Base-by-base conservation (phyloP, 1,284 basidiomycete genomes). In the Apiotrichum montevideense region DNA sequence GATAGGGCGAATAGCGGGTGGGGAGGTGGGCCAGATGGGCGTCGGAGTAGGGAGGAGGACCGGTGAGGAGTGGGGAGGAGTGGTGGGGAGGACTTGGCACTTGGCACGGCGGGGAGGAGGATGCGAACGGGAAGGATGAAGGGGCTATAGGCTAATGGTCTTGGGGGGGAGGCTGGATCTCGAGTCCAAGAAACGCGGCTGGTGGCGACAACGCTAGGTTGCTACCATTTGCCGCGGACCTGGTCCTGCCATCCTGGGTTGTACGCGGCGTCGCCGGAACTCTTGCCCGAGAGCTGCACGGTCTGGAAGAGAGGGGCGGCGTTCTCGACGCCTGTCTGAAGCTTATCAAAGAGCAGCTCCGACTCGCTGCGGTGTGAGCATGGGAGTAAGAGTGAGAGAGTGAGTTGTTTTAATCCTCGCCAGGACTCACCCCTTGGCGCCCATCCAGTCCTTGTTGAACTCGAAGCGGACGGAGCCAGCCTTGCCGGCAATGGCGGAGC, bases 371-470 rank as follows among this genome's bases (percentile, higher is more conserved):
- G 32, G 3, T 39, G 55, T 55, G 34, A 55, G 52, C 35, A n/a
- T 49, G 47, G 10, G 45, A 34, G 37, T 39, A 7, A 13, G 37
- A 39, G 13, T 32, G 45, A 51, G 39, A 37, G 56, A 37, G 32
- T 44, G 37, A 39, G 37, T 46, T 6, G 45, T 6, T 29, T 9
- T 35, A 9, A 42, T 49, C 50, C 47, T 42, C 39, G 40, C 11
- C 44, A 55, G 49, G 41, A 68, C 71, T 62, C 54, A 73, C 73
- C 64, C 71, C 62, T 73, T 75, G 47, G 66, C 70, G 34, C 72
- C 72, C 37, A 75, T 66, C 71, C 69, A 75, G 55, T 72, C 73
- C 54, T 67, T 68, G 65, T 70, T 66, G 59, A 75, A 75, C 53
- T 73, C 71, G 56, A 75, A 70, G 50, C 63, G 65, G 66, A 75